A percentile compares a stretch with the other conserved stretches of the same genome.
phyloP scores from a whole-genome alignment of 2,329 filamentous ascomycete species.

The Periconia sp. region DNA sequence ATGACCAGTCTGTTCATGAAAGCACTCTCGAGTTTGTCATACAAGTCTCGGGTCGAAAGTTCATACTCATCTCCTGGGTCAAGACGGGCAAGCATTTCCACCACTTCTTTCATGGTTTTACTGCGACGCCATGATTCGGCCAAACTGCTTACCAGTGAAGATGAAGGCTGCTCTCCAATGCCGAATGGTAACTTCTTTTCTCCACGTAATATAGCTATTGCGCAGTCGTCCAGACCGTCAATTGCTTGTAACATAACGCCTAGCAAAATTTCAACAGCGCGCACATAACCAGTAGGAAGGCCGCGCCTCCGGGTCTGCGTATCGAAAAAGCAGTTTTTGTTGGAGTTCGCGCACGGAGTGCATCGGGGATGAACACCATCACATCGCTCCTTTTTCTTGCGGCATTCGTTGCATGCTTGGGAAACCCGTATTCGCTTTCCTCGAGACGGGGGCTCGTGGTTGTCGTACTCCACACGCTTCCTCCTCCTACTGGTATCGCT shows the following conservation, averaged over 20 bases:
- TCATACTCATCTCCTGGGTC: not conserved
- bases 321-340: slow-evolving; percentile 69
- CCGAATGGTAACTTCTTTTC: not conserved
- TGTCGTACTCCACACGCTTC: not conserved
- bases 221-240: not conserved
- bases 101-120: not conserved
- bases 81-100: not conserved
- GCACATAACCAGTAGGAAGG: slow-evolving; percentile 59
- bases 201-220: not conserved
- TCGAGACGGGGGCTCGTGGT: slow-evolving; percentile 13
- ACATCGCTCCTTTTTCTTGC: slow-evolving; percentile 69
- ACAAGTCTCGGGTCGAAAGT: not conserved
- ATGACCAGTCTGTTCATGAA: not conserved
- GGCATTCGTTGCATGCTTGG: slow-evolving; percentile 69
- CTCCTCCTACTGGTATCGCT: not conserved
- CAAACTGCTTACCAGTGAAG: not conserved
- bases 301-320: slow-evolving; percentile 74
- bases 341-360: slow-evolving; percentile 65
- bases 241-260: not conserved
- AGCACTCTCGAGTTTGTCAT: not conserved
- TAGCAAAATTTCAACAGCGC: not conserved
- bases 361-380: slow-evolving; percentile 69
- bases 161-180: not conserved
- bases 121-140: not conserved
- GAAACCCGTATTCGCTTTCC: slow-evolving; percentile 64